These are phyloP conservation scores for Nepenthes gracilis DNA, from an alignment of 148 eudicot genomes.

Conservation along the genomic window DNA sequence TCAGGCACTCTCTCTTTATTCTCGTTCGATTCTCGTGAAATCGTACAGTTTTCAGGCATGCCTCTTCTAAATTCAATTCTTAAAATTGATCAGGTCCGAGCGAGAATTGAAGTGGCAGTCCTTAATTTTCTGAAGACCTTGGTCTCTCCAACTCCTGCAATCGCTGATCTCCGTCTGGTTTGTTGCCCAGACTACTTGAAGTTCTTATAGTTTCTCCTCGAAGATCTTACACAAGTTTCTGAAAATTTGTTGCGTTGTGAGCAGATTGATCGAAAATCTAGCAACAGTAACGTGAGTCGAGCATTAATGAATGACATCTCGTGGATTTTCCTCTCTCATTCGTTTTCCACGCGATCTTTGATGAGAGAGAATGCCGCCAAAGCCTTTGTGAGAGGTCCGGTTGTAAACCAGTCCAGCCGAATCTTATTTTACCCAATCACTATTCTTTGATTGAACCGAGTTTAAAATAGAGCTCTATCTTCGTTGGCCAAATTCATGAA, in stretches of 20 bases:
- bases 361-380: slow-evolving; percentile 60
- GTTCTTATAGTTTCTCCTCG: not conserved
- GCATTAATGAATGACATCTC: slow-evolving; percentile 59
- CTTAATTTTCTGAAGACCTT: slow-evolving; percentile 60
- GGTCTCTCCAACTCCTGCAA: slow-evolving; percentile 49
- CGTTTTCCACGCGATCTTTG: slow-evolving; percentile 60
- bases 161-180: slow-evolving; percentile 79
- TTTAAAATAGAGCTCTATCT: not conserved
- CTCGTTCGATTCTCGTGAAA: not conserved
- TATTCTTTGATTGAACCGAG: not conserved
- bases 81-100: slow-evolving; percentile 46
- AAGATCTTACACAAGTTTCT: not conserved
- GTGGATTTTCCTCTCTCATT: slow-evolving; percentile 65
- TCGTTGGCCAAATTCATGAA: not conserved
- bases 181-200: not conserved
- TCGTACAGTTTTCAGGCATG: not conserved
- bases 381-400: slow-evolving; percentile 71
- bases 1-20: slow-evolving; percentile 23
- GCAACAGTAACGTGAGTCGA: slow-evolving; percentile 46
- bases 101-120: slow-evolving; percentile 84
- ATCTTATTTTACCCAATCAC: no score
- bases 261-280: slow-evolving; percentile 47
- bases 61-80: not conserved
- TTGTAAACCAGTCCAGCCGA: not conserved
- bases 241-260: slow-evolving; percentile 3